Conservation (phyloP, 805 yeast genomes). For the Starmera amethionina region DNA sequence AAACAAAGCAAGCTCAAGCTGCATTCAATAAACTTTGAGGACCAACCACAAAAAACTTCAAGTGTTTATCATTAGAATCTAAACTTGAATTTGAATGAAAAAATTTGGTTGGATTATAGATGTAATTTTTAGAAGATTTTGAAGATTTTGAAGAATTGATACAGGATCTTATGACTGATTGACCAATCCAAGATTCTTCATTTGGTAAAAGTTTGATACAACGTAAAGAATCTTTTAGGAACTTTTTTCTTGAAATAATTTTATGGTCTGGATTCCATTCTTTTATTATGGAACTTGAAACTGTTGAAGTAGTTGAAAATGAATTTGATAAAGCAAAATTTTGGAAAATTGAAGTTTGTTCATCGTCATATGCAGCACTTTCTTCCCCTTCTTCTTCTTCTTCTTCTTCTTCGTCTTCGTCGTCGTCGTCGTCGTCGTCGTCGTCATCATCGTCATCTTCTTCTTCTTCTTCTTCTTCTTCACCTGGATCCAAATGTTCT, state of each 20-base stretch:
- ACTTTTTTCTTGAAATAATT: conserved; percentile 26
- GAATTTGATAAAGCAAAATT: background rate
- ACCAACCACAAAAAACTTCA: conserved; percentile 11
- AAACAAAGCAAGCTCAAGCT: background rate
- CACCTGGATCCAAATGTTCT: background rate
- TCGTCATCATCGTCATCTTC: conserved; percentile 10
- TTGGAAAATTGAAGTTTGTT: background rate
- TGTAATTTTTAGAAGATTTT: no score
- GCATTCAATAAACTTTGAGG: conserved; percentile 8
- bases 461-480: conserved; percentile 6
- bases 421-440: conserved; percentile 10
- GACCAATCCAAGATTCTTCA: conserved; percentile 47
- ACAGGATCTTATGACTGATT: conserved; percentile 24
- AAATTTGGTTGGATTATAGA: no score
- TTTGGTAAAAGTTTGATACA: conserved; percentile 45
- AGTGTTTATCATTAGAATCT: conserved; percentile 1
- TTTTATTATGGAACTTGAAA: conserved; percentile 2
- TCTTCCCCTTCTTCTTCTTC: conserved; percentile 7
- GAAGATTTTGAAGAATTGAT: no score
- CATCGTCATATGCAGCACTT: conserved; percentile 3
- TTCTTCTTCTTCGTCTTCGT: conserved; percentile 11
- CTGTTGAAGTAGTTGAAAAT: conserved; percentile 1
- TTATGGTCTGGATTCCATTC: conserved; percentile 43
- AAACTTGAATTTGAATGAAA: no score
- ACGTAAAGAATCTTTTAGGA: conserved; percentile 41